Base-by-base conservation (phyloP, 108 stramenopile species). In the Fistulifera solaris region DNA sequence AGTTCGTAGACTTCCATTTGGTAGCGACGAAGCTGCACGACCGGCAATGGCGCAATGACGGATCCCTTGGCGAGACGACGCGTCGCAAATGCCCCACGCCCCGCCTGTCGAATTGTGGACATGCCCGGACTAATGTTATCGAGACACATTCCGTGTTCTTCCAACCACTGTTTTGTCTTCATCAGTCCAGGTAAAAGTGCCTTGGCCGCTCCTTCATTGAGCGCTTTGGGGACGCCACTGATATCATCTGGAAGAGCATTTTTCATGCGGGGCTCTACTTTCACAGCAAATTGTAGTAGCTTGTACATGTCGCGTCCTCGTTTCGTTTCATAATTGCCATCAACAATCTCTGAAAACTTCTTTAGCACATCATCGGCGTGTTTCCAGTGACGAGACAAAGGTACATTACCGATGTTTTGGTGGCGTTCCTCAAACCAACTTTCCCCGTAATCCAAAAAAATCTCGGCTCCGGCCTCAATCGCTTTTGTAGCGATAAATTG, bases 51-150 rank as follows among this genome's bases (percentile, higher is more conserved):
- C 12, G 78, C 72, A 0, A 90, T 57, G 8, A 83, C 52, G 2
- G 68, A 56, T 12, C 78, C 84, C 56, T 60, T 40, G n/a, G 35
- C 16, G 12, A 84, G 35, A 50, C 39, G 23, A 40, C 70, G 67
- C 0, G 75, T 77, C 5, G 84, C 80, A 70, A 82, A 82, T 2
- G 76, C 81, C 11, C 87, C 87, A 27, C 75, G 56, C 19, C 80
- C 82, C 27, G 78, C 71, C n/a, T 71, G 23, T 16, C 48, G 60
- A 0, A 65, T 2, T 44, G 44, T 38, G 17, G 23, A 46, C 44
- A 58, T 50, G 19, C 16, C 38, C 35, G 28, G 38, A 4, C 68
- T 67, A 35, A 83, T 67, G 44, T 79, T 78, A 63, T 83, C 77
- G 60, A 83, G 57, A 42, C 81, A 83, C 54, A 66, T 22, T 27